These are phyloP conservation scores for Sporothrix protearum DNA, from an alignment of 2,329 filamentous ascomycete genomes.

Conservation along the genomic window DNA sequence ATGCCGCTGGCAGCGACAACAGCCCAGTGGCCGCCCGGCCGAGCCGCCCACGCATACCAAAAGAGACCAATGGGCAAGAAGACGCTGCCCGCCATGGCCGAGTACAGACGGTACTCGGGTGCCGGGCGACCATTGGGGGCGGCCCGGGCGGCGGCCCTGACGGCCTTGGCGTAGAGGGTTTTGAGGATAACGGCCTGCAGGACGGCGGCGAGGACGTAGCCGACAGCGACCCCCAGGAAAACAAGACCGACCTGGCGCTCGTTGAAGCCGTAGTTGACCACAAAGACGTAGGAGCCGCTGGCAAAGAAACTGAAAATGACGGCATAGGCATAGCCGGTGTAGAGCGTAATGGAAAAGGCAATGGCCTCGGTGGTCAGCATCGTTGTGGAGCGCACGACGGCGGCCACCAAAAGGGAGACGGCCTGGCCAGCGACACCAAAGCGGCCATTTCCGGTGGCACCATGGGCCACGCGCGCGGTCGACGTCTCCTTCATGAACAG, in stretches of 20 bases:
- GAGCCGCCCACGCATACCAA: slow-evolving; percentile 16
- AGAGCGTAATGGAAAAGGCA: slow-evolving; percentile 5
- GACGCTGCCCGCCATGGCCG: slow-evolving; percentile 16
- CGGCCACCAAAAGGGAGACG: not conserved
- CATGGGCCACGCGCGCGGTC: not conserved
- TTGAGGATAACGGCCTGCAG: not conserved
- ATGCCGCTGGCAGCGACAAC: slow-evolving; percentile 12
- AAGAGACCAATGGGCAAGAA: slow-evolving; percentile 18
- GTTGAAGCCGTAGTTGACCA: slow-evolving; percentile 11
- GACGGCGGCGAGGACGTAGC: slow-evolving; percentile 7
- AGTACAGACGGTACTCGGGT: slow-evolving; percentile 15
- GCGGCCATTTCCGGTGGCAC: not conserved
- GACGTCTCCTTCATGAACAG: slow-evolving; percentile 19
- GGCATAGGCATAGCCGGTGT: slow-evolving; percentile 20
- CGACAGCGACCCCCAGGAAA: not conserved
- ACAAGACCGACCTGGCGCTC: not conserved
- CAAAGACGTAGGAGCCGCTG: slow-evolving; percentile 10
- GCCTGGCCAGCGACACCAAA: not conserved
- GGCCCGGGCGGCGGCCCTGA: not conserved
- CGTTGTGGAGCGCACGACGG: slow-evolving; percentile 8
- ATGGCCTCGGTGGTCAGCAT: slow-evolving; percentile 17
- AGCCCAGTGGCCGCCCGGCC: slow-evolving; percentile 16
- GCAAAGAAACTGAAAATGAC: slow-evolving; percentile 17
- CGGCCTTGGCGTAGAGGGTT: slow-evolving; percentile 10
- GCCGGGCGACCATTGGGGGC: not conserved